A percentile compares a stretch with the other conserved stretches of the same genome.
phyloP scores from a whole-genome alignment of 2,329 filamentous ascomycete genomes.

The Diaporthe capsici region DNA sequence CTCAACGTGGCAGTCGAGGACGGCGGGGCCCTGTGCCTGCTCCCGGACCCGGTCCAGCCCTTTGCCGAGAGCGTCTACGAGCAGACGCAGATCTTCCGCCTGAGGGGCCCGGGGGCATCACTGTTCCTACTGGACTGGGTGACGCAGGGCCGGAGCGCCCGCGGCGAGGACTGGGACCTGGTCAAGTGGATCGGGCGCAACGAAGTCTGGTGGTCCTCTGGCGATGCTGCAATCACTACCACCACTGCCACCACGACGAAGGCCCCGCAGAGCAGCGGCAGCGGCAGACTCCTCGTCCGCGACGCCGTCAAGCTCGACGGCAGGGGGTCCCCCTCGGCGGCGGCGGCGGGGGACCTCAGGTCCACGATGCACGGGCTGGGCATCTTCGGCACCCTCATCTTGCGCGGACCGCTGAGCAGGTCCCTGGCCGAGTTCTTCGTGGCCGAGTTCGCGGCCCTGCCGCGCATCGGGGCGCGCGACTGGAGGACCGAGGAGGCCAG shows the following conservation, averaged over 20 bases:
- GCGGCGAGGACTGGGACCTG: slow-evolving; percentile 92
- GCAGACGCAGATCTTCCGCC: slow-evolving; percentile 84
- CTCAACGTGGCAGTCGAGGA: slow-evolving; percentile 65
- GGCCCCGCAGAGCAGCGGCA: slow-evolving; percentile 51
- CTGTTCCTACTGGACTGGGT: slow-evolving; percentile 96
- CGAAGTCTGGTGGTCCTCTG: slow-evolving; percentile 78
- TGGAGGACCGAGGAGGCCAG: slow-evolving; percentile 72
- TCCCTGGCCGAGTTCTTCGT: slow-evolving; percentile 81
- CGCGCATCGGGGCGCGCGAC: slow-evolving; percentile 85
- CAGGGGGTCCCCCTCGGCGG: slow-evolving; percentile 23
- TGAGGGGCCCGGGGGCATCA: slow-evolving; percentile 66
- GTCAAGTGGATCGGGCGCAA: slow-evolving; percentile 85
- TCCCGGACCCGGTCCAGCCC: slow-evolving; percentile 95
- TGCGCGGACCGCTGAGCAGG: slow-evolving; percentile 80
- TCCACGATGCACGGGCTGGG: slow-evolving; percentile 81
- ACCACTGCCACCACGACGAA: not conserved
- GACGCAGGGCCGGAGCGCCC: slow-evolving; percentile 85
- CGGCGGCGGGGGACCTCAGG: slow-evolving; percentile 55
- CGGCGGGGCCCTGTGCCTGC: slow-evolving; percentile 71
- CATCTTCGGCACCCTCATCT: slow-evolving; percentile 86
- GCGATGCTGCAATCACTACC: slow-evolving; percentile 43
- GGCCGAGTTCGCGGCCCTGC: slow-evolving; percentile 81
- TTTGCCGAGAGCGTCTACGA: slow-evolving; percentile 88
- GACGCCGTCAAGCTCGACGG: slow-evolving; percentile 85
- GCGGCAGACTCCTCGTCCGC: slow-evolving; percentile 79